Conservation (phyloP, 2,329 filamentous ascomycete species). For the Blastomyces silverae region DNA sequence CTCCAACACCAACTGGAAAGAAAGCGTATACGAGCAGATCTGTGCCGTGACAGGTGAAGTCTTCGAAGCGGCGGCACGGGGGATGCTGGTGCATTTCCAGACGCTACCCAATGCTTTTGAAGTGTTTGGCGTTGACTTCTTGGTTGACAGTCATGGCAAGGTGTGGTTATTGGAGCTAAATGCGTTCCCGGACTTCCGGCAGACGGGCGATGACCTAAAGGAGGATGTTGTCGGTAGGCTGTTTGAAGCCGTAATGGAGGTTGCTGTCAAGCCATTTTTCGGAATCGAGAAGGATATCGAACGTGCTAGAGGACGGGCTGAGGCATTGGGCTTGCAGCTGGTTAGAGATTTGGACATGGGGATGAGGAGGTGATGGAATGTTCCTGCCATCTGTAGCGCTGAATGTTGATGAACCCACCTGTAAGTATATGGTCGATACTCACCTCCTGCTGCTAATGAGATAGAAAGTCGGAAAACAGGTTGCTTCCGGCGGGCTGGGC, state of each 20-base stretch:
- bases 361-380: slow-evolving; percentile 25
- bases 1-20: slow-evolving; percentile 43
- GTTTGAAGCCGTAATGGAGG: slow-evolving; percentile 65
- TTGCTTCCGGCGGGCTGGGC: background rate
- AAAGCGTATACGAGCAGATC: slow-evolving; percentile 66
- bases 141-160: slow-evolving; percentile 60
- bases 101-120: slow-evolving; percentile 83
- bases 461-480: background rate
- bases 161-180: slow-evolving; percentile 87
- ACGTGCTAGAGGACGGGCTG: slow-evolving; percentile 17
- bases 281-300: slow-evolving; percentile 22
- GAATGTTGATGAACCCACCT: background rate
- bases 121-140: slow-evolving; percentile 82
- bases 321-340: slow-evolving; percentile 28
- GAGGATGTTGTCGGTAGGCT: slow-evolving; percentile 63
- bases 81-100: slow-evolving; percentile 88
- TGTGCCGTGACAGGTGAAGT: slow-evolving; percentile 64
- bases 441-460: background rate
- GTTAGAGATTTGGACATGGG: slow-evolving; percentile 40
- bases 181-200: slow-evolving; percentile 90
- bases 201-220: slow-evolving; percentile 72
- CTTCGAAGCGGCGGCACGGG: slow-evolving; percentile 78
- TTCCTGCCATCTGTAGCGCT: background rate
- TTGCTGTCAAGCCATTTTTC: slow-evolving; percentile 65
- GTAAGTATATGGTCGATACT: background rate